These are phyloP conservation scores for Wilcoxina mikolae DNA, from an alignment of 495 filamentous ascomycete genomes.

Conservation along the genomic window DNA sequence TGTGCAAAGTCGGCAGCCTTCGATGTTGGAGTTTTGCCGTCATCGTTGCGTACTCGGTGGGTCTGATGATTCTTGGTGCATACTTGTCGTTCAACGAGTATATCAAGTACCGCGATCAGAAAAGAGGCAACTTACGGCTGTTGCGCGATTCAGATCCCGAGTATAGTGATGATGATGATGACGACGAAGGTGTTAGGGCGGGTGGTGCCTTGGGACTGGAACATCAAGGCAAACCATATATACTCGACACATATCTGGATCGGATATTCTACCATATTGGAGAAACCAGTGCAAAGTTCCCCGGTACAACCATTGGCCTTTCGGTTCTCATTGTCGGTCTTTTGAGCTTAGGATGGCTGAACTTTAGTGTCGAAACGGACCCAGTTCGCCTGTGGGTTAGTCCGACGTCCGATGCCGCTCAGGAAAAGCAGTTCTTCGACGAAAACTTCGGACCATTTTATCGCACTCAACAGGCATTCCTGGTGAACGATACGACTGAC, in stretches of 20 bases:
- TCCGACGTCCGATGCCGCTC: conserved; percentile 73
- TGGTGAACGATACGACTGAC: conserved; percentile 68
- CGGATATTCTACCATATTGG: conserved; percentile 72
- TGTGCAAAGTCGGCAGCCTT: conserved; percentile 69
- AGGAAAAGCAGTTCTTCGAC: conserved; percentile 92
- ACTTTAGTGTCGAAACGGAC: conserved; percentile 72
- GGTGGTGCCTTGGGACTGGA: conserved; percentile 44
- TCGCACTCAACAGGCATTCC: conserved; percentile 79
- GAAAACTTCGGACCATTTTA: conserved; percentile 92
- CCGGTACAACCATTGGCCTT: conserved; percentile 59
- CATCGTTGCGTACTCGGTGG: conserved; percentile 66
- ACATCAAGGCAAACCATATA: conserved; percentile 49
- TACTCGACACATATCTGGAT: conserved; percentile 63
- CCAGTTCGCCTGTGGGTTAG: conserved; percentile 92
- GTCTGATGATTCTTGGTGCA: conserved; percentile 49
- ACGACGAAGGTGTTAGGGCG: conserved; percentile 66
- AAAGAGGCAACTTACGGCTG: conserved; percentile 67
- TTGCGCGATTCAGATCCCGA: conserved; percentile 58
- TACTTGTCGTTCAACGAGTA: conserved; percentile 61
- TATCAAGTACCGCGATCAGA: conserved; percentile 52
- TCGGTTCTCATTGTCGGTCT: conserved; percentile 56
- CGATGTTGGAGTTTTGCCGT: conserved; percentile 87
- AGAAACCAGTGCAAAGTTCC: conserved; percentile 63
- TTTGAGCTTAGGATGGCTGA: conserved; percentile 72
- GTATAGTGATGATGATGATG: conserved; percentile 73